Evolutionary conservation across 2,329 filamentous ascomycete genomes (phyloP).

Genomic region (Aspergillus persii): DNA sequence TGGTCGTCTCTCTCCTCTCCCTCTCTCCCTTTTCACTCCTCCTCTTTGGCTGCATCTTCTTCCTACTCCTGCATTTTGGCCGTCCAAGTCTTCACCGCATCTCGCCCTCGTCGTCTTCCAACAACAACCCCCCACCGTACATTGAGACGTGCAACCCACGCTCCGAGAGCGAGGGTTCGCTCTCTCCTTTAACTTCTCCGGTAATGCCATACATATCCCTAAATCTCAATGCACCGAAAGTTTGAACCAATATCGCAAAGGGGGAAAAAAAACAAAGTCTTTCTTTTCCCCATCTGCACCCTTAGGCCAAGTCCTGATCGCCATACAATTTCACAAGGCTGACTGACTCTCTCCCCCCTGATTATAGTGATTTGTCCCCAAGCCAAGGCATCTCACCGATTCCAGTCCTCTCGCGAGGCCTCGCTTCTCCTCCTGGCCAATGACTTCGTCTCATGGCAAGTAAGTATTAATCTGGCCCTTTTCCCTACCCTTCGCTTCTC

Average conservation of each 20-base stretch:
- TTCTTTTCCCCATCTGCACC: no score
- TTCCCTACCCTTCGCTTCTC: not conserved
- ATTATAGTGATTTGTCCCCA: not conserved
- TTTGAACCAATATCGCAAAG: no score
- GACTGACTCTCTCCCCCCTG: not conserved
- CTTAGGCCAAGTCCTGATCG: no score
- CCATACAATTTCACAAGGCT: not conserved
- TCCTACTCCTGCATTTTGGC: not conserved
- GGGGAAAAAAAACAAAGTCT: no score
- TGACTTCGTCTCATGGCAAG: constrained; percentile 36
- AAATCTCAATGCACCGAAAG: no score
- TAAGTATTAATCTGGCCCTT: constrained; percentile 22
- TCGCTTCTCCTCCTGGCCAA: constrained; percentile 20
- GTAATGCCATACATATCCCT: not conserved
- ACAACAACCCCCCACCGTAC: not conserved
- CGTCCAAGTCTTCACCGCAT: constrained; percentile 4
- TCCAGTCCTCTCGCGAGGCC: constrained; percentile 17
- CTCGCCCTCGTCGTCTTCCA: not conserved
- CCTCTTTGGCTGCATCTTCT: constrained; percentile 1
- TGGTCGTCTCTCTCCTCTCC: constrained; percentile 10
- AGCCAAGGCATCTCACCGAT: constrained; percentile 6
- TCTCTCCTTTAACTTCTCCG: not conserved
- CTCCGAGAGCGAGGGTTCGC: not conserved
- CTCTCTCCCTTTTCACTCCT: constrained; percentile 9
- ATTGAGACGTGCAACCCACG: not conserved